These are phyloP conservation scores for Fusarium lyarnte DNA, from an alignment of 2,329 filamentous ascomycete genomes.

Conservation along the genomic window DNA sequence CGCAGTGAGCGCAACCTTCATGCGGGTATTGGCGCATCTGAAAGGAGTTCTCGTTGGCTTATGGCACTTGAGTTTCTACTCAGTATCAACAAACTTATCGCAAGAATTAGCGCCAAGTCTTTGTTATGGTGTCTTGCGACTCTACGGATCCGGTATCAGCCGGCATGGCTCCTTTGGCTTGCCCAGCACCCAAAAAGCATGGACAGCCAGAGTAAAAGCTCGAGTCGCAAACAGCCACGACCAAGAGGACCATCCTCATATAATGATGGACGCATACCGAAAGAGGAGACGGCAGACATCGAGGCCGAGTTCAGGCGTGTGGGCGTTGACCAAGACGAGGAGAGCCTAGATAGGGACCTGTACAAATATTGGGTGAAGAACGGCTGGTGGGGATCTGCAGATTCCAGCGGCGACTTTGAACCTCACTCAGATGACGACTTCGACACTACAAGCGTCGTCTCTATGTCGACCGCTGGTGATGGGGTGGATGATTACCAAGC, in stretches of 20 bases:
- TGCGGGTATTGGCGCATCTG: slow-evolving; percentile 80
- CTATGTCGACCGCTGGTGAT: slow-evolving; percentile 57
- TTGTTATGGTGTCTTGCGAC: slow-evolving; percentile 66
- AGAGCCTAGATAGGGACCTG: slow-evolving; percentile 75
- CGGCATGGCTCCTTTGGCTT: slow-evolving; percentile 66
- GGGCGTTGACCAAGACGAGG: slow-evolving; percentile 61
- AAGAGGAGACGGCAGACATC: slow-evolving; percentile 76
- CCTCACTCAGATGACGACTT: slow-evolving; percentile 66
- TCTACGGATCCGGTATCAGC: slow-evolving; percentile 52
- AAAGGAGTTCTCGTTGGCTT: slow-evolving; percentile 81
- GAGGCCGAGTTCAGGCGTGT: slow-evolving; percentile 79
- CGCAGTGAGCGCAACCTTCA: slow-evolving; percentile 57
- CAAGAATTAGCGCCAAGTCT: slow-evolving; percentile 46
- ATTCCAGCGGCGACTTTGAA: slow-evolving; percentile 81
- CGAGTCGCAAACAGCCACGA: slow-evolving; percentile 21
- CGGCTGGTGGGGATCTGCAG: slow-evolving; percentile 85
- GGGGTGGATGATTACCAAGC: slow-evolving; percentile 56
- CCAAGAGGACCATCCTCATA: slow-evolving; percentile 5
- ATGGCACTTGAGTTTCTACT: slow-evolving; percentile 80
- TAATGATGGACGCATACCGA: slow-evolving; percentile 63
- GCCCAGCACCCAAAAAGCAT: slow-evolving; percentile 54
- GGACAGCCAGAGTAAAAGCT: slow-evolving; percentile 29
- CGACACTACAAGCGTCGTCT: slow-evolving; percentile 85
- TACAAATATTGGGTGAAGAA: slow-evolving; percentile 88
- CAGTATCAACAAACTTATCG: slow-evolving; percentile 67